Evolutionary conservation across 768 basidiomycete genomes (phyloP).

Genomic region (Tricholoma furcatifolium): DNA sequence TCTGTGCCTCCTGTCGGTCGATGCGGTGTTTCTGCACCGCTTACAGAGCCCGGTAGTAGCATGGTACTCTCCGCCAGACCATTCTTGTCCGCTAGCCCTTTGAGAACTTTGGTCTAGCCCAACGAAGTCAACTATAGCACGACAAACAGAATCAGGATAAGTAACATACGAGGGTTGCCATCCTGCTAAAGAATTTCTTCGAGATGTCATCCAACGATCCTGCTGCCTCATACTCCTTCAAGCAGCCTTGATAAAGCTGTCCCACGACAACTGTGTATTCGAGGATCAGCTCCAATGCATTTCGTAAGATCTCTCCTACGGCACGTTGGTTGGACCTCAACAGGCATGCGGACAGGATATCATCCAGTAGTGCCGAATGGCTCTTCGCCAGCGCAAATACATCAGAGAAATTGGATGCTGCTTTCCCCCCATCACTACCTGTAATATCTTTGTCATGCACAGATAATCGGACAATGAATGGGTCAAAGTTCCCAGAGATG

Average conservation of each 20-base stretch:
- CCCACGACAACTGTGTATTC: constrained; percentile 67
- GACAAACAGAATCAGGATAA: background rate
- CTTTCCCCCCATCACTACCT: constrained; percentile 2
- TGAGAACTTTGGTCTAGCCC: constrained; percentile 53
- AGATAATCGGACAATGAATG: constrained; percentile 51
- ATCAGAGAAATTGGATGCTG: constrained; percentile 60
- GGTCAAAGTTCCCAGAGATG: constrained; percentile 73
- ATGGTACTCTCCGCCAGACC: constrained; percentile 22
- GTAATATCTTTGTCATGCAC: constrained; percentile 12
- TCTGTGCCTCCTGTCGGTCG: constrained; percentile 50
- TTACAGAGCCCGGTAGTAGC: constrained; percentile 20
- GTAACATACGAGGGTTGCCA: constrained; percentile 53
- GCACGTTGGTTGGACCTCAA: constrained; percentile 65
- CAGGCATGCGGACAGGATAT: constrained; percentile 75
- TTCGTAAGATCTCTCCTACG: constrained; percentile 63
- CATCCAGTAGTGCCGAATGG: constrained; percentile 70
- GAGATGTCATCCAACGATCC: constrained; percentile 54
- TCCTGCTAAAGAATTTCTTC: constrained; percentile 50
- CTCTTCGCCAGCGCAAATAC: constrained; percentile 68
- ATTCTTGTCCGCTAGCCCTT: constrained; percentile 54
- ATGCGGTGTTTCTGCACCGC: constrained; percentile 25
- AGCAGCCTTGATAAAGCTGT: constrained; percentile 48
- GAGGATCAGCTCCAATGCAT: constrained; percentile 61
- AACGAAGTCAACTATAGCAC: constrained; percentile 7
- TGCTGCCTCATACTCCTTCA: constrained; percentile 68